Conservation (phyloP, 2,329 filamentous ascomycete species). For the Aspergillus ochraceus region DNA sequence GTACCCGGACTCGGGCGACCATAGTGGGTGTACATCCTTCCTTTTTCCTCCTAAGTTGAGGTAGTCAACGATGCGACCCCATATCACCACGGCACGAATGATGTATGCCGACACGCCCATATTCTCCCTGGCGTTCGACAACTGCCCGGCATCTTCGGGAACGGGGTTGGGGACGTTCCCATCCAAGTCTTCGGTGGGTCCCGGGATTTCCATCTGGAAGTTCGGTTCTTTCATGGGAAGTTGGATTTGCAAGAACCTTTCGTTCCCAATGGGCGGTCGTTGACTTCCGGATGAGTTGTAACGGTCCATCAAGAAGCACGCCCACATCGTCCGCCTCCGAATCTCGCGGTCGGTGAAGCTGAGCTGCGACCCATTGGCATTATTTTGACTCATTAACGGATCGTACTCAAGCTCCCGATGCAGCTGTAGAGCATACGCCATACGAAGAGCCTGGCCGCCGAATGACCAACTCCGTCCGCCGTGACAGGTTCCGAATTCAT, state of each 20-base stretch:
- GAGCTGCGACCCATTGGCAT: slow-evolving; percentile 59
- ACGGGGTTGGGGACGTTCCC: slow-evolving; percentile 67
- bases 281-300: slow-evolving; percentile 97
- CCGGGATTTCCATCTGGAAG: slow-evolving; percentile 88
- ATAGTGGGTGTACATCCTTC: slow-evolving; percentile 73
- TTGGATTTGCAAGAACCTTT: slow-evolving; percentile 85
- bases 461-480: slow-evolving; percentile 95
- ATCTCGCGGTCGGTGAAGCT: slow-evolving; percentile 95
- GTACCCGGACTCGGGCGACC: slow-evolving; percentile 79
- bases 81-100: slow-evolving; percentile 79
- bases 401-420: slow-evolving; percentile 89
- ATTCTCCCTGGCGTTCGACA: slow-evolving; percentile 70
- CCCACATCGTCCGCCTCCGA: slow-evolving; percentile 93
- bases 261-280: slow-evolving; percentile 84
- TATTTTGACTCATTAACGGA: slow-evolving; percentile 62
- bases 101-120: slow-evolving; percentile 95
- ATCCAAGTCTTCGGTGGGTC: slow-evolving; percentile 78
- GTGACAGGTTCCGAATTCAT: slow-evolving; percentile 96
- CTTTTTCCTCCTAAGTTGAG: slow-evolving; percentile 87
- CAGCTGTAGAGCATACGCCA: slow-evolving; percentile 93
- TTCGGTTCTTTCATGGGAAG: slow-evolving; percentile 86
- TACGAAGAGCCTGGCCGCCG: slow-evolving; percentile 89
- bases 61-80: slow-evolving; percentile 87
- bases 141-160: slow-evolving; percentile 62
- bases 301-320: slow-evolving; percentile 94